Conservation (phyloP, 2,329 filamentous ascomycete genomes). For the Trichoderma sp. region DNA sequence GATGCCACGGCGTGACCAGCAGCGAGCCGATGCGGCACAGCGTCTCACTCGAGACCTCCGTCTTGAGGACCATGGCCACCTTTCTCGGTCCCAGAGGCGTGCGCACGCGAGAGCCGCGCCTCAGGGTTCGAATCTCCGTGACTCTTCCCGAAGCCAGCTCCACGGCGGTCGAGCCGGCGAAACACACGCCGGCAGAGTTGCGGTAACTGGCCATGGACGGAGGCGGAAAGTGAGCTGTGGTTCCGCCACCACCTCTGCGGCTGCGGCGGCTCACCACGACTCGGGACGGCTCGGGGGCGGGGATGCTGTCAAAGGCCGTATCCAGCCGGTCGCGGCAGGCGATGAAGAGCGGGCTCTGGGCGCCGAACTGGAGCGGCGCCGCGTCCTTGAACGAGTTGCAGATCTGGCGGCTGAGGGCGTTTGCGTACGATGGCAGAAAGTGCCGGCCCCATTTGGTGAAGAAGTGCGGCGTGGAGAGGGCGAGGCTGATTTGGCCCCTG, state of each 20-base stretch:
- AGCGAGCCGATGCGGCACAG: constrained; percentile 53
- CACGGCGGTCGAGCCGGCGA: constrained; percentile 54
- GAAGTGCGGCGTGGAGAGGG: constrained; percentile 44
- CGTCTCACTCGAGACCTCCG: constrained; percentile 43
- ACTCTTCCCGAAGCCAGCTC: constrained; percentile 46
- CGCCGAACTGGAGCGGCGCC: constrained; percentile 58
- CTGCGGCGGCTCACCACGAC: background rate
- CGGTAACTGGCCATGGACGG: constrained; percentile 50
- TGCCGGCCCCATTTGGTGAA: constrained; percentile 59
- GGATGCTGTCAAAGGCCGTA: constrained; percentile 51
- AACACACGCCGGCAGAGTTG: constrained; percentile 50
- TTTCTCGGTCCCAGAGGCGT: constrained; percentile 54
- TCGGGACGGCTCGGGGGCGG: constrained; percentile 47
- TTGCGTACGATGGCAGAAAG: constrained; percentile 59
- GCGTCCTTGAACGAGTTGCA: constrained; percentile 66
- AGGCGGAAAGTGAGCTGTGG: background rate
- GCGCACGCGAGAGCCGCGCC: constrained; percentile 50
- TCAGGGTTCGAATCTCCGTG: constrained; percentile 49
- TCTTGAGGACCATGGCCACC: constrained; percentile 56
- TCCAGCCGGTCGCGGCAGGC: constrained; percentile 54
- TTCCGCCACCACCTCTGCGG: too few relatives aligned
- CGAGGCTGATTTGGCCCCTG: constrained; percentile 54
- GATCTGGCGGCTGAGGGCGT: constrained; percentile 58
- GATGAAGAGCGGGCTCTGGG: constrained; percentile 54
- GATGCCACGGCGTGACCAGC: constrained; percentile 63